A percentile compares a stretch with the other conserved stretches of the same genome.
Conservation (phyloP, 169 alveolate species). For the Plasmodium berghei region DNA sequence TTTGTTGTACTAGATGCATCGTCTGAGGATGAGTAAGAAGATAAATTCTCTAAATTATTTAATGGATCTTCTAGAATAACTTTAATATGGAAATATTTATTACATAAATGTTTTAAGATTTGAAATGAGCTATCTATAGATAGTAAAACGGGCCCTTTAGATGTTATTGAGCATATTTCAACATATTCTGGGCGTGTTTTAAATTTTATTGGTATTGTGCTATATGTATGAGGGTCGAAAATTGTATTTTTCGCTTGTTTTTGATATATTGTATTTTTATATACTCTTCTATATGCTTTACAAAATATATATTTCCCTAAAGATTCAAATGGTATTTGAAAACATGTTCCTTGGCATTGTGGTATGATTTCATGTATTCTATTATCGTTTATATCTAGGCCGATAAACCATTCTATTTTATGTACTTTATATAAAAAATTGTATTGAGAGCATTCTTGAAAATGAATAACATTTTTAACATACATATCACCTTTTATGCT, state of each 20-base stretch:
- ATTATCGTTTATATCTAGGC: constrained; percentile 62
- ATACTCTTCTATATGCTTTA: constrained; percentile 71
- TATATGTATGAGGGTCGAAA: constrained; percentile 57
- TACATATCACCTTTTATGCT: constrained; percentile 58
- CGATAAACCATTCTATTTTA: constrained; percentile 73
- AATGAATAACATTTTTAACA: constrained; percentile 28
- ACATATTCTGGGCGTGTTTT: constrained; percentile 30
- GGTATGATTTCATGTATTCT: constrained; percentile 54
- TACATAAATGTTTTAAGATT: constrained; percentile 33
- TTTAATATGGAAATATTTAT: constrained; percentile 6
- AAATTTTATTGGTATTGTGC: constrained; percentile 44
- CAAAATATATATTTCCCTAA: constrained; percentile 75
- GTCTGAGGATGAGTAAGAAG: constrained; percentile 10
- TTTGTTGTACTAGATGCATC: constrained; percentile 22
- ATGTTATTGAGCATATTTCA: constrained; percentile 32
- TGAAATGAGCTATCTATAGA: constrained; percentile 43
- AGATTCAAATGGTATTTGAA: constrained; percentile 67
- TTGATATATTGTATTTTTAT: constrained; percentile 15
- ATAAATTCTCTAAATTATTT: constrained; percentile 18
- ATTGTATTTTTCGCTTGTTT: constrained; percentile 29
- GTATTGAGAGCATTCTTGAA: constrained; percentile 49
- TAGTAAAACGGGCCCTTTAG: constrained; percentile 64
- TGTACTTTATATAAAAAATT: constrained; percentile 24
- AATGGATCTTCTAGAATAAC: constrained; percentile 46
- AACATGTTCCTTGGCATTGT: constrained; percentile 12